Percentiles rank a stretch among this genome's conserved stretches.
These are phyloP conservation scores for Canariomyces notabilis DNA, from an alignment of 2,329 filamentous ascomycete genomes.

Conservation along the genomic window DNA sequence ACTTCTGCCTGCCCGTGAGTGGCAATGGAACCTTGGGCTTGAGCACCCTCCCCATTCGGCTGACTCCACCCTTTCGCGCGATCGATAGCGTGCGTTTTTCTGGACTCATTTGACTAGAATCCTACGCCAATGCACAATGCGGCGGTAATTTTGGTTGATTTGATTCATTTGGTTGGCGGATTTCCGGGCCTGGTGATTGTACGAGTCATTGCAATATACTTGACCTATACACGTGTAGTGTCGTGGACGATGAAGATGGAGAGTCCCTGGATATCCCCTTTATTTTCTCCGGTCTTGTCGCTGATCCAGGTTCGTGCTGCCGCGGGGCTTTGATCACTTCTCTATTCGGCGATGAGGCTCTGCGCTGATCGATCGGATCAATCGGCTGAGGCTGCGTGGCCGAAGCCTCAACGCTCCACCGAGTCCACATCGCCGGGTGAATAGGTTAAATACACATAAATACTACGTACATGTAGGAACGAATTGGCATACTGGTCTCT, in stretches of 20 bases:
- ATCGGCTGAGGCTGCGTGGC: neutral
- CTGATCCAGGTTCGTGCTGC: conserved; percentile 1
- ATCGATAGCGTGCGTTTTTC: neutral
- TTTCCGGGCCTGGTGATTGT: neutral
- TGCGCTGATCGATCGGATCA: conserved; percentile 9
- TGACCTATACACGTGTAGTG: no score
- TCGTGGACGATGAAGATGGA: neutral
- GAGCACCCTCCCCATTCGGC: neutral
- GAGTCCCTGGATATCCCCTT: neutral
- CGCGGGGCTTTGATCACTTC: conserved; percentile 7
- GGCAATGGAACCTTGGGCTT: neutral
- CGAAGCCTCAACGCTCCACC: no score
- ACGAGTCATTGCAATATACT: no score
- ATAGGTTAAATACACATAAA: no score
- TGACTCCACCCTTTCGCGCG: neutral
- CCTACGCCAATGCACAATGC: neutral
- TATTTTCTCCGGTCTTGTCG: neutral
- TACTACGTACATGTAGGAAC: no score
- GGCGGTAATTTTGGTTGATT: neutral
- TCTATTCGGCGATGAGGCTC: conserved; percentile 12
- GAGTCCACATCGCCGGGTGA: no score
- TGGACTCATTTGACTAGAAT: neutral
- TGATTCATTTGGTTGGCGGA: neutral
- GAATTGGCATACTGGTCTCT: no score
- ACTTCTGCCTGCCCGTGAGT: neutral